A percentile compares a stretch with the other conserved stretches of the same genome.
phyloP scores from a whole-genome alignment of 176 grass and related monocot genomes.

The Oryza australiensis region DNA sequence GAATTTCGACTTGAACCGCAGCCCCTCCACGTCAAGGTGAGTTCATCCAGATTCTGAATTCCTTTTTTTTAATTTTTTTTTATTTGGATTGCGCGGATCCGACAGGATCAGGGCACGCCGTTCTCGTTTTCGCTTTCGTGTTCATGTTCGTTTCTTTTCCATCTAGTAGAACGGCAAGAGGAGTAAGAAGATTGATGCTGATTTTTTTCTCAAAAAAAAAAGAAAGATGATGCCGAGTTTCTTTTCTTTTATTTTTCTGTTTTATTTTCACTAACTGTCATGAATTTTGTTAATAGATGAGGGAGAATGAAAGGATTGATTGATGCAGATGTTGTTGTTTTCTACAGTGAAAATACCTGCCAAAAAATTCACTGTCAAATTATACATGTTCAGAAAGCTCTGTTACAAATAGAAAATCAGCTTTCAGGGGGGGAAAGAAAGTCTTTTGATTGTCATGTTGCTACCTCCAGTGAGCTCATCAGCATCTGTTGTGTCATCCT shows the following conservation, averaged over 20 bases:
- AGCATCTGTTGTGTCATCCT: neutral
- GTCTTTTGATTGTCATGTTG: neutral
- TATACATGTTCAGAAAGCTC: neutral
- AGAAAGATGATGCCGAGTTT: neutral
- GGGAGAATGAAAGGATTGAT: neutral
- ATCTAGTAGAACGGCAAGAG: neutral
- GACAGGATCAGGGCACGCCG: neutral
- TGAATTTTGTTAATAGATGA: neutral
- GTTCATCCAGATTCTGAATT: neutral
- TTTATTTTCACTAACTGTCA: neutral
- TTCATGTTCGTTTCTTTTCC: neutral
- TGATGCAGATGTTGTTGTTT: neutral
- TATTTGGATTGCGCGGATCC: slow-evolving; percentile 2
- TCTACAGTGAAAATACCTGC: neutral
- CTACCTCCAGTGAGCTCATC: neutral
- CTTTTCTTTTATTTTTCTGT: neutral
- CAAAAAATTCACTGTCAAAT: neutral
- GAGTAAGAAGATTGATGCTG: neutral
- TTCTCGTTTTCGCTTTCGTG: slow-evolving; percentile 12
- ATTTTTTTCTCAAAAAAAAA: too few relatives aligned
- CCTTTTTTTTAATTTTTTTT: neutral
- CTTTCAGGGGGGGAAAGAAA: neutral
- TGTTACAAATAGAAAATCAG: neutral
- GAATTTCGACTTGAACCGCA: slow-evolving; percentile 53
- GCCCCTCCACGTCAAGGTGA: slow-evolving; percentile 23